Base-by-base conservation (phyloP, 495 filamentous ascomycete species). In the Saxophila tyrrhenica region DNA sequence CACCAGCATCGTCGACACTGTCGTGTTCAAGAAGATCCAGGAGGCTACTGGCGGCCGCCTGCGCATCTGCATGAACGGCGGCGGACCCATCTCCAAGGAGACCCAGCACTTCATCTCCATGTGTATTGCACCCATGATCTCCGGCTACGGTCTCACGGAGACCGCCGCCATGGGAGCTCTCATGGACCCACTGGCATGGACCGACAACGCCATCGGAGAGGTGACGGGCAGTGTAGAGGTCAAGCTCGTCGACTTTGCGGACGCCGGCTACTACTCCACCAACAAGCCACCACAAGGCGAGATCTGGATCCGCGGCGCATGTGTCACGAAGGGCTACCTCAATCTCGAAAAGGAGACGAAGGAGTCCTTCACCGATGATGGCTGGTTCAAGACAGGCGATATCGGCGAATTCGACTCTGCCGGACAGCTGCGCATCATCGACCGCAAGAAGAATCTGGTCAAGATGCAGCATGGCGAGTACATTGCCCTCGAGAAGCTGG, bases 401-500 rank as follows among this genome's bases (percentile, higher is more conserved):
- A 91, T 96, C 62, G 89, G 89, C 62, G 86, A 96, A 73, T 96
- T 85, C 70, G 85, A 91, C 65, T 64, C 72, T 55, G 78, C 83
- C 63, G 89, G 89, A 55, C 83, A 94, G 64, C 72, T 96, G 48
- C 80, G 76, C 63, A 85, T 96, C 68, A 94, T 96, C 63, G 89
- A 96, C 70, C 86, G 89, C 63, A 96, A 95, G 86, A 96, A 96
- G 84, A 96, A 96, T 68, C 70, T 96, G 57, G 85, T 95, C 68
- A 96, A 96, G 82, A 98, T 89, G 1, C 75, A 86, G 52, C 88
- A 90, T 65, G 92, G 92, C 64, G 92, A 98, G 74, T 98, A 98
- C 70, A 95, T 98, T 66, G 92, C 92, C 29, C 78, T 98, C 19
- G 92, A 98, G 81, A 98, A 98, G 79, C 86, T 98, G 50, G 92